Conservation (phyloP, 129 eudicot species). For the Tagetes erecta region DNA sequence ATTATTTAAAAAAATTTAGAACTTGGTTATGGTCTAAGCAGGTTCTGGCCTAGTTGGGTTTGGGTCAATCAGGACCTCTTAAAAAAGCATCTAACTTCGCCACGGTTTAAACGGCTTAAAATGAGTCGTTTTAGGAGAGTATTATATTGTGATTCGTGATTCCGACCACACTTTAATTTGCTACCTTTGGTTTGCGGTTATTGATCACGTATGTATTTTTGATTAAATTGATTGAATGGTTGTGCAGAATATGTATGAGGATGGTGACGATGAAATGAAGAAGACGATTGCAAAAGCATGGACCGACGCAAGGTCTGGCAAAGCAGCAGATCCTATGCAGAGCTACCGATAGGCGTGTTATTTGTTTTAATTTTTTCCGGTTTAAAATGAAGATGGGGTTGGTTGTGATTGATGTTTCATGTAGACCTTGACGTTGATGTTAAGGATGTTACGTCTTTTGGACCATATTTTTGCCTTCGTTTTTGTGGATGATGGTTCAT, state of each 20-base stretch:
- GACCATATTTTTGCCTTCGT: conserved; percentile 1
- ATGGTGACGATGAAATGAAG: conserved; percentile 95
- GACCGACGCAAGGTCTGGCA: conserved; percentile 89
- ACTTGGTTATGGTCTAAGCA: neutral
- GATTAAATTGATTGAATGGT: conserved; percentile 4
- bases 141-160: neutral
- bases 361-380: neutral
- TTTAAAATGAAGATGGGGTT: conserved; percentile 6
- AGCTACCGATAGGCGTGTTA: conserved; percentile 29
- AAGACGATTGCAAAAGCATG: conserved; percentile 92
- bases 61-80: neutral
- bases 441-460: conserved; percentile 17
- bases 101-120: neutral
- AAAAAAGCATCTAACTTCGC: no score
- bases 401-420: conserved; percentile 17
- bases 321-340: conserved; percentile 62
- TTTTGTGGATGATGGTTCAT: conserved; percentile 3
- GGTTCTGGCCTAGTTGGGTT: neutral
- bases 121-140: neutral
- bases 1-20: neutral
- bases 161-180: neutral
- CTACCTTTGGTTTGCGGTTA: neutral
- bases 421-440: conserved; percentile 22
- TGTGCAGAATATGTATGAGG: conserved; percentile 92
- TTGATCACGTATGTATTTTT: neutral